Percentiles rank a stretch among this genome's conserved stretches.
Evolutionary conservation across 2,329 filamentous ascomycete genomes (phyloP).

Genomic region (Penicillium sp.): DNA sequence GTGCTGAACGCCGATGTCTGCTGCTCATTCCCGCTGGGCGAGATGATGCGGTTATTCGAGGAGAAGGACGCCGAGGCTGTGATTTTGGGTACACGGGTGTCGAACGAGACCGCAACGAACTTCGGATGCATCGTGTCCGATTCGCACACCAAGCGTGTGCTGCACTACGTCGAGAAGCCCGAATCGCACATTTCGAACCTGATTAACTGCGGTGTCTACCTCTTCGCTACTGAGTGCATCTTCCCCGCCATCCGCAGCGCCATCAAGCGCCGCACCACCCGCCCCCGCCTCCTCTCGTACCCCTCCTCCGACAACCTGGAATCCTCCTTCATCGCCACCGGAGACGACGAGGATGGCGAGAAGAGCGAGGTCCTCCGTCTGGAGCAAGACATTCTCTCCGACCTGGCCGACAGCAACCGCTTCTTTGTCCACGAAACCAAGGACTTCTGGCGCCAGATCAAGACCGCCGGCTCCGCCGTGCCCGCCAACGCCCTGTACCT

Average conservation of each 20-base stretch:
- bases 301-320: slow-evolving; percentile 93
- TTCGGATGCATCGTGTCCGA: slow-evolving; percentile 98
- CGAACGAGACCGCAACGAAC: slow-evolving; percentile 87
- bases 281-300: slow-evolving; percentile 89
- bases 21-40: slow-evolving; percentile 93
- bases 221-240: slow-evolving; percentile 92
- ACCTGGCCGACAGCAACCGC: slow-evolving; percentile 93
- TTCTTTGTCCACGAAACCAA: slow-evolving; percentile 99
- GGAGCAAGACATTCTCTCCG: slow-evolving; percentile 94
- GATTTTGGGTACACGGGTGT: slow-evolving; percentile 88
- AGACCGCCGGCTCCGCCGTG: slow-evolving; percentile 94
- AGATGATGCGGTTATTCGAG: slow-evolving; percentile 92
- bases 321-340: slow-evolving; percentile 57
- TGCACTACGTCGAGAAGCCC: slow-evolving; percentile 99
- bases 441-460: slow-evolving; percentile 99
- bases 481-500: slow-evolving; percentile 96
- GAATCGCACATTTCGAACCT: slow-evolving; percentile 96
- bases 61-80: slow-evolving; percentile 96
- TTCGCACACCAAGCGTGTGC: slow-evolving; percentile 85
- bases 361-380: slow-evolving; percentile 87
- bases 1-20: slow-evolving; percentile 98
- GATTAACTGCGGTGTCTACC: slow-evolving; percentile 99
- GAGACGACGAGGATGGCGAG: slow-evolving; percentile 68
- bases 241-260: slow-evolving; percentile 92
- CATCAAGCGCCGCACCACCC: slow-evolving; percentile 91